phyloP scores from a whole-genome alignment of 1,284 basidiomycete species.

The Cutaneotrichosporon arboriforme region DNA sequence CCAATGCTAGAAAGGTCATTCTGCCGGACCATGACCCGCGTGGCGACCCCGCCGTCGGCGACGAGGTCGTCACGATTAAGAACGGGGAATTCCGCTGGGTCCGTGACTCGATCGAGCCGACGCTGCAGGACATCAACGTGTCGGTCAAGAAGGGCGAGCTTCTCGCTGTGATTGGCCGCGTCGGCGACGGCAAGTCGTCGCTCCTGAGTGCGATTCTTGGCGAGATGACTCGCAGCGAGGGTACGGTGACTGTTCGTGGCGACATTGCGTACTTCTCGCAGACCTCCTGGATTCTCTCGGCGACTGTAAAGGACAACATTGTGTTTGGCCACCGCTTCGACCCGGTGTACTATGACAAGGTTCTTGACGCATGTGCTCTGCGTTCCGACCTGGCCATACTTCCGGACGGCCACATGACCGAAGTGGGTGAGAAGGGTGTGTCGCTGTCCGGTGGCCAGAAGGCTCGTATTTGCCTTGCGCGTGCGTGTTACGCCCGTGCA shows the following conservation, averaged over 20 bases:
- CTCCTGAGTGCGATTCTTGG: conserved; percentile 55
- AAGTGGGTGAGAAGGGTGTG: conserved; percentile 62
- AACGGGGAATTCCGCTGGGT: conserved; percentile 76
- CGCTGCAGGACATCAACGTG: conserved; percentile 71
- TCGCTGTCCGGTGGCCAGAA: conserved; percentile 58
- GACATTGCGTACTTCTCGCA: conserved; percentile 84
- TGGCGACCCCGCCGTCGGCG: conserved; percentile 54
- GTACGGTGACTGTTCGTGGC: conserved; percentile 65
- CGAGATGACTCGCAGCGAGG: conserved; percentile 76
- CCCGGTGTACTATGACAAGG: conserved; percentile 50
- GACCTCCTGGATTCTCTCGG: conserved; percentile 81
- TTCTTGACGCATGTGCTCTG: conserved; percentile 68
- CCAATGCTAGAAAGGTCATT: conserved; percentile 59
- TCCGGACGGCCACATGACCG: conserved; percentile 64
- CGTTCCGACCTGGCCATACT: conserved; percentile 72
- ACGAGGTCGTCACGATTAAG: conserved; percentile 66
- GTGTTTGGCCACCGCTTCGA: conserved; percentile 85
- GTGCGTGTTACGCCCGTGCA: conserved; percentile 56
- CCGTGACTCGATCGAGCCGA: conserved; percentile 54
- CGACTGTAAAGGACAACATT: conserved; percentile 81
- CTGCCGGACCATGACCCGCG: conserved; percentile 48
- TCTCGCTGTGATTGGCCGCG: conserved; percentile 77
- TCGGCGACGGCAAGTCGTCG: conserved; percentile 82
- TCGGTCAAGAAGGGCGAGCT: conserved; percentile 78
- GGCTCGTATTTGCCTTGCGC: conserved; percentile 57